A percentile compares a stretch with the other conserved stretches of the same genome.
These are phyloP conservation scores for Sphagnum tenellum DNA, from an alignment of 225 moss, liverwort and hornwort species.

Conservation along the genomic window DNA sequence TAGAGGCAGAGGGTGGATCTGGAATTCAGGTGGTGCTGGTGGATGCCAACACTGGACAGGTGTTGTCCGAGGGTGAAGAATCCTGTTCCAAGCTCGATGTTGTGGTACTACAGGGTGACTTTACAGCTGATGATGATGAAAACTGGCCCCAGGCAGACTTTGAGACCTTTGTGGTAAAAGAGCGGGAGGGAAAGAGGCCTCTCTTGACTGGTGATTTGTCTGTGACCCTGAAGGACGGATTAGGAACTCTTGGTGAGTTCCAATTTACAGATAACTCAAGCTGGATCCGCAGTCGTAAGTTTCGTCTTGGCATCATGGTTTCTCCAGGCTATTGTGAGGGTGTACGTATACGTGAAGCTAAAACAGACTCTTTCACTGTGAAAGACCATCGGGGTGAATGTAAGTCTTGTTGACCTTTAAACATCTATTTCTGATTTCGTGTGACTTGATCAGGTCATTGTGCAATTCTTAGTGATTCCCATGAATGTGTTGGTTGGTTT, in stretches of 20 bases:
- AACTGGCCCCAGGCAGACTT: constrained; percentile 35
- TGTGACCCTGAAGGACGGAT: constrained; percentile 33
- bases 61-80: constrained; percentile 24
- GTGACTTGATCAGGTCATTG: too few species aligned
- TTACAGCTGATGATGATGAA: constrained; percentile 45
- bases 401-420: constrained; percentile 1
- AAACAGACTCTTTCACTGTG: constrained; percentile 41
- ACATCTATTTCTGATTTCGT: too few species aligned
- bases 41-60: constrained; percentile 28
- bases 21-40: constrained; percentile 36
- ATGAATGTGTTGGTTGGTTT: too few species aligned
- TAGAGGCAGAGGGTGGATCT: constrained; percentile 31
- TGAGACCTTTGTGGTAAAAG: constrained; percentile 29
- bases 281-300: constrained; percentile 49
- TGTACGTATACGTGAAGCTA: constrained; percentile 40
- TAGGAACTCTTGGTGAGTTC: constrained; percentile 31
- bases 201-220: constrained; percentile 31
- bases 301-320: constrained; percentile 35
- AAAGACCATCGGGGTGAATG: constrained; percentile 50
- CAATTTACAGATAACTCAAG: constrained; percentile 43
- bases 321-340: constrained; percentile 31
- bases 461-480: too few species aligned
- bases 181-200: constrained; percentile 38
- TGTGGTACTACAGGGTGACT: constrained; percentile 42
- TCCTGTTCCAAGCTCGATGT: constrained; percentile 37